A percentile compares a stretch with the other conserved stretches of the same genome.
Conservation (phyloP, 371 early-diverging fungal species). For the Vairimorpha necatrix region DNA sequence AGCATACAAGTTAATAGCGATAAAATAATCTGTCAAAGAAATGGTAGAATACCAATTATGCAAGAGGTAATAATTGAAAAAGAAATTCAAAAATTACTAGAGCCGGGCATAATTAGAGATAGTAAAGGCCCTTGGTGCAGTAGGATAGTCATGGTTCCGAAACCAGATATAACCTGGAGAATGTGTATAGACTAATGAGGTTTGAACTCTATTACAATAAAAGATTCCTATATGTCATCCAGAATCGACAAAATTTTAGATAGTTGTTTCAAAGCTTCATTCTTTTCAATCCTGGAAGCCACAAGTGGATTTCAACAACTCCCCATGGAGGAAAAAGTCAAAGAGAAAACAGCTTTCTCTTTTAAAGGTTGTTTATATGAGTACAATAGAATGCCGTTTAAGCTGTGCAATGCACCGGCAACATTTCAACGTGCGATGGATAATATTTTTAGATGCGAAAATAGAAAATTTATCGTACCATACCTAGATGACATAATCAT, state of each 20-base stretch:
- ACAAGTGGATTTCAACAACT: slow-evolving; percentile 30
- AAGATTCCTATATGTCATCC: slow-evolving; percentile 11
- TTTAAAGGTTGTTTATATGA: slow-evolving; percentile 22
- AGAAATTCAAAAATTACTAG: too few species aligned
- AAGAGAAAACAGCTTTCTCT: slow-evolving; percentile 64
- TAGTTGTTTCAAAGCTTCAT: slow-evolving; percentile 42
- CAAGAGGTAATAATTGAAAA: too few species aligned
- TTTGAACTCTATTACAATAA: too few species aligned
- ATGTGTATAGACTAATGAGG: too few species aligned
- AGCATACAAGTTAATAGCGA: too few species aligned
- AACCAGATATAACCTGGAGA: background rate
- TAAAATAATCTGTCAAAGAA: too few species aligned
- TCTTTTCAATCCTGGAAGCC: slow-evolving; percentile 39
- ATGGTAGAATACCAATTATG: too few species aligned
- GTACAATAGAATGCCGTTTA: slow-evolving; percentile 26
- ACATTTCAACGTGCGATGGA: slow-evolving; percentile 28
- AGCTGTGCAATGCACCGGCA: background rate
- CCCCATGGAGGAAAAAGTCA: slow-evolving; percentile 30
- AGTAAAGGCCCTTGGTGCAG: slow-evolving; percentile 19
- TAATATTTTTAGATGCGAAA: slow-evolving; percentile 11
- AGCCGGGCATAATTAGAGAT: slow-evolving; percentile 29
- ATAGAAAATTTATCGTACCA: background rate
- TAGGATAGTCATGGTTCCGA: background rate
- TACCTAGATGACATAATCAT: slow-evolving; percentile 18
- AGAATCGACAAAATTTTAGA: slow-evolving; percentile 30